Evolutionary conservation across 768 basidiomycete species (phyloP), one percentile per base, ranked within the genome.

Genomic region (Lentinus brumalis): DNA sequence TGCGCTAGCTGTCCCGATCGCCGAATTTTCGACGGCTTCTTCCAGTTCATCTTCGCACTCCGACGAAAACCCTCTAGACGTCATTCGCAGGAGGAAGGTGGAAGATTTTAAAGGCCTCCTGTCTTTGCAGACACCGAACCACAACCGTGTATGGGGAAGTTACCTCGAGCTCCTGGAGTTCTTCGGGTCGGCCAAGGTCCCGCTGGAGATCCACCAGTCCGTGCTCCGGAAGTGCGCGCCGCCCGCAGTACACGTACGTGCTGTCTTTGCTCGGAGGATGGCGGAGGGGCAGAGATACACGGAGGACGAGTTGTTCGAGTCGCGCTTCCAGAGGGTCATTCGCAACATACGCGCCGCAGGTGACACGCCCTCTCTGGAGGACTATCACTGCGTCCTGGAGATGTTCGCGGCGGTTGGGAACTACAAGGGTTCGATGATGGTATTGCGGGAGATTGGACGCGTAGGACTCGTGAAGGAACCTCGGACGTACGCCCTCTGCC

Each of bases 371-470:
- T 67, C 69, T 12, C 59, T 88, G 54, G 83, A 85, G 2, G 92
- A 94, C 71, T 94, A 89, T 71, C 81, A 92, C 70, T 87, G 86
- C 67, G 75, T 94, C 60, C 71, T 94, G 53, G 80, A 83, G 62
- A 89, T 91, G 61, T 91, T 91, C 61, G 88, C 91, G 38, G 84
- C 86, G 0, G 84, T 85, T 4, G 92, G 91, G n/a, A 82, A 93
- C 67, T 77, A 84, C 65, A 67, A 76, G 21, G 89, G 88, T 10
- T 79, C 81, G 30, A 77, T 83, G 70, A 71, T 81, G 40, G 83
- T 92, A 12, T 85, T 89, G 67, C 73, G 79, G 46, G 89, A 92
- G 66, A 71, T 94, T 60, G 69, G 70, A 42, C 66, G 64, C 35
- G 65, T 70, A 5, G 83, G 81, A 42, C 61, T 85, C 35, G 63